Base-by-base conservation (phyloP, 1,139 yeast species). In the Scheffersomyces insectosa region DNA sequence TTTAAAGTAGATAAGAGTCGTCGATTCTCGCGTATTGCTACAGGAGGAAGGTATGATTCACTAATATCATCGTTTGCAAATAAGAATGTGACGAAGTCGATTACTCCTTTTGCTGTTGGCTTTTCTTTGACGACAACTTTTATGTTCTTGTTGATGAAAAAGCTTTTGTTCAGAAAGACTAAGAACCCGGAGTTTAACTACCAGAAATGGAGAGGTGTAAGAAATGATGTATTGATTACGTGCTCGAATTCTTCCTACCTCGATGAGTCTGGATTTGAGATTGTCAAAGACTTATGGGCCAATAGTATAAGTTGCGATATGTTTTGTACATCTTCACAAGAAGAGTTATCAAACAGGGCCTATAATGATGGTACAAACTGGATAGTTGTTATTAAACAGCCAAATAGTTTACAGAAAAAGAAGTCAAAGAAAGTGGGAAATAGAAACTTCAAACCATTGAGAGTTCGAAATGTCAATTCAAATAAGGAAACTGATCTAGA, bases 11-110 rank as follows among this genome's bases (percentile, higher is more conserved):
- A 82, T 10, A 76, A 72, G 48, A 65, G 57, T 37, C 61, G 73
- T 39, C 57, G 66, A 15, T 63, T 54, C 38, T 60, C 77, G 0
- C 62, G 91, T 35, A 66, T 88, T 35, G 95, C 95, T 10, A 93
- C 95, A 1, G 99, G 99, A 37, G 99, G 99, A 1, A 70, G 99
- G 40, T 93, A 89, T 57, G 98, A 93, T 57, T 68, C 73, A 16
- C 70, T 91, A 50, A 78, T 90, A 15, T 70, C 79, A 2, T 76
- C 83, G 13, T 76, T 88, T 47, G 78, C 89, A 0, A 79, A 62
- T 37, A 61, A 60, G 14, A 66, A 63, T 31, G 54, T 70, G 11
- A 53, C 61, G 1, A 63, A 62, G 32, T 45, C 55, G 5, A 56
- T 52, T 5, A 66, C 69, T 3, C 70, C 71, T 0, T 79, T 79